Conservation (phyloP, 768 basidiomycete species). For the Kwoniella pini region DNA sequence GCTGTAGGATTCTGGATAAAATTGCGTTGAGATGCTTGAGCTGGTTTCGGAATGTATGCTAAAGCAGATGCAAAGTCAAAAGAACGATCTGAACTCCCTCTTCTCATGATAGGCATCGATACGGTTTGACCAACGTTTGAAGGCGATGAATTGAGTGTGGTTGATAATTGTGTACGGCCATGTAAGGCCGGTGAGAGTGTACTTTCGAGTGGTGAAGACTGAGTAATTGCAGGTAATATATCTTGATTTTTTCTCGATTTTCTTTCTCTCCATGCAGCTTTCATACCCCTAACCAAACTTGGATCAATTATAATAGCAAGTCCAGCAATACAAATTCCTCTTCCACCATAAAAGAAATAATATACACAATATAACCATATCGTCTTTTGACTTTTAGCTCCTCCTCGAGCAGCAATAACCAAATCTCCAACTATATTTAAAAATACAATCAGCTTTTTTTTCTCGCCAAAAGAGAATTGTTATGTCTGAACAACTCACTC, state of each 20-base stretch:
- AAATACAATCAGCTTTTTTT: not conserved
- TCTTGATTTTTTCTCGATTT: not conserved
- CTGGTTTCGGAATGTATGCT: conserved; percentile 2
- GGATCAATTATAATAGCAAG: conserved; percentile 5
- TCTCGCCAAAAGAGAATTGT: not conserved
- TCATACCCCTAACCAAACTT: conserved; percentile 6
- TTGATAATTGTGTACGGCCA: not conserved
- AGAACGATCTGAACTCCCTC: conserved; percentile 8
- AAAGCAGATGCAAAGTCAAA: conserved; percentile 16
- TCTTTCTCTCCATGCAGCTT: conserved; percentile 15
- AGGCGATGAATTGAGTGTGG: not conserved
- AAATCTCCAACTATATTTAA: conserved; percentile 24
- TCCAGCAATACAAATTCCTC: conserved; percentile 32
- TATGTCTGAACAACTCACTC: conserved; percentile 13
- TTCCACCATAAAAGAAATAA: conserved; percentile 31
- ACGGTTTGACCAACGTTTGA: not conserved
- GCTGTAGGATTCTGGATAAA: not conserved
- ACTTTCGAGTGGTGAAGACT: not conserved
- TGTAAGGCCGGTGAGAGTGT: not conserved
- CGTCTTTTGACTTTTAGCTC: conserved; percentile 3
- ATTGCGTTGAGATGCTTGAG: not conserved
- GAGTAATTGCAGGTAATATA: not conserved
- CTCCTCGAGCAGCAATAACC: conserved; percentile 21
- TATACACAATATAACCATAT: conserved; percentile 28
- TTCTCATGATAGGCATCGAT: not conserved